phyloP scores from a whole-genome alignment of 176 grass and related monocot genomes.

The Ananas comosus region DNA sequence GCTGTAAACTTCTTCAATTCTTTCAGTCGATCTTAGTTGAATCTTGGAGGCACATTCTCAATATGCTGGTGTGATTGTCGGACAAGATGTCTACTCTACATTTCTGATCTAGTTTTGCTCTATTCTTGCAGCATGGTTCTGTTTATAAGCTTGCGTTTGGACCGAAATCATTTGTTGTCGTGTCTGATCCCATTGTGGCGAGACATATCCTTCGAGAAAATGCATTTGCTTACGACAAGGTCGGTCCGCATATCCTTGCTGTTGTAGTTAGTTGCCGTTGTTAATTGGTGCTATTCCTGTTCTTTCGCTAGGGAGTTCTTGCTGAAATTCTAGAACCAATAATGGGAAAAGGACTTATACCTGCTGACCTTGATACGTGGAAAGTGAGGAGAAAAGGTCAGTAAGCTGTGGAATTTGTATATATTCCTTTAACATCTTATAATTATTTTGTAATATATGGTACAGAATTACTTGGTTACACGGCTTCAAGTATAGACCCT shows the following conservation, averaged over 20 bases:
- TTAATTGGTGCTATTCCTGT: background rate
- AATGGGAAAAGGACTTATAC: conserved; percentile 98
- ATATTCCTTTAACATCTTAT: background rate
- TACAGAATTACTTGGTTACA: background rate
- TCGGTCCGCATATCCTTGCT: conserved; percentile 21
- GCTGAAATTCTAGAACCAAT: conserved; percentile 99
- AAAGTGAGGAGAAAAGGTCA: conserved; percentile 97
- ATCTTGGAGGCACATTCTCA: too few species aligned
- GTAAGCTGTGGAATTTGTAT: conserved; percentile 17
- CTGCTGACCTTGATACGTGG: conserved; percentile 95
- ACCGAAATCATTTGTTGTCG: conserved; percentile 92
- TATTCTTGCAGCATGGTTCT: conserved; percentile 65
- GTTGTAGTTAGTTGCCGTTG: background rate
- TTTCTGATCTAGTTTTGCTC: conserved; percentile 12
- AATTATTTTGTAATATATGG: background rate
- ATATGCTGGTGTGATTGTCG: background rate
- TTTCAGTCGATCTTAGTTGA: too few species aligned
- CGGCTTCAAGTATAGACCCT: background rate
- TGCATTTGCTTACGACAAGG: conserved; percentile 94
- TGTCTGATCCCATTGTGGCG: conserved; percentile 89
- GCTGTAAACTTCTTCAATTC: background rate
- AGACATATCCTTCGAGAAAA: conserved; percentile 87
- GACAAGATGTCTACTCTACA: background rate
- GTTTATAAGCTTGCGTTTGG: conserved; percentile 97
- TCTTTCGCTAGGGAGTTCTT: conserved; percentile 67